These are phyloP conservation scores for Globisporangium takayamanum DNA, from an alignment of 352 stramenopile genomes.

Conservation along the genomic window DNA sequence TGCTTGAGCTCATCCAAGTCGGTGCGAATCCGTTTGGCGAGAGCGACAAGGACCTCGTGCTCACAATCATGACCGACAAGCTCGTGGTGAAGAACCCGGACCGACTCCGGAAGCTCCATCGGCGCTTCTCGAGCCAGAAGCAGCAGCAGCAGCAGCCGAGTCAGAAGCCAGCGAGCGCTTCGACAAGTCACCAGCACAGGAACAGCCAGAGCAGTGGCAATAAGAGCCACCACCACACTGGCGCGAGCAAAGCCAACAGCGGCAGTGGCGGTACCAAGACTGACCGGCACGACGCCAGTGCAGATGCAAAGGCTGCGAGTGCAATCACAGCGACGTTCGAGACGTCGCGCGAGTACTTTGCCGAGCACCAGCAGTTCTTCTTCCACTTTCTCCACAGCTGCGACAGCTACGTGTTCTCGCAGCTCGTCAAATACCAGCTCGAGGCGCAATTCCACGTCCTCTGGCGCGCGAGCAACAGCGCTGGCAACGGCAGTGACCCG, in stretches of 20 bases:
- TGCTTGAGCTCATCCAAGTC: slow-evolving; percentile 59
- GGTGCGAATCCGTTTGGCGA: slow-evolving; percentile 64
- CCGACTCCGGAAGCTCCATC: slow-evolving; percentile 58
- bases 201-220: background rate
- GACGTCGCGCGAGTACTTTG: slow-evolving; percentile 35
- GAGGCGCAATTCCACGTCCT: slow-evolving; percentile 39
- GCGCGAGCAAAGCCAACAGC: background rate
- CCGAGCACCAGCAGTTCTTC: slow-evolving; percentile 72
- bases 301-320: slow-evolving; percentile 8
- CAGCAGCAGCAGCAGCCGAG: background rate
- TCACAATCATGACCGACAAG: slow-evolving; percentile 66
- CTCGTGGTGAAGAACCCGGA: slow-evolving; percentile 60
- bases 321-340: slow-evolving; percentile 20
- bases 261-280: background rate
- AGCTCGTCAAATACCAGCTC: slow-evolving; percentile 52
- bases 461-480: slow-evolving; percentile 6
- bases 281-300: slow-evolving; percentile 6
- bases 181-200: background rate
- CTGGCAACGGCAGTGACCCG: slow-evolving; percentile 29
- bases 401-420: slow-evolving; percentile 58
- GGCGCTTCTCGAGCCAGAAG: slow-evolving; percentile 59
- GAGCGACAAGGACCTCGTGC: slow-evolving; percentile 63
- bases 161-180: background rate
- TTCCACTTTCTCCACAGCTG: slow-evolving; percentile 60
- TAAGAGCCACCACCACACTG: too few relatives aligned